A percentile compares a stretch with the other conserved stretches of the same genome.
Conservation (phyloP, 768 basidiomycete species). For the Boletus pseudopeckii region DNA sequence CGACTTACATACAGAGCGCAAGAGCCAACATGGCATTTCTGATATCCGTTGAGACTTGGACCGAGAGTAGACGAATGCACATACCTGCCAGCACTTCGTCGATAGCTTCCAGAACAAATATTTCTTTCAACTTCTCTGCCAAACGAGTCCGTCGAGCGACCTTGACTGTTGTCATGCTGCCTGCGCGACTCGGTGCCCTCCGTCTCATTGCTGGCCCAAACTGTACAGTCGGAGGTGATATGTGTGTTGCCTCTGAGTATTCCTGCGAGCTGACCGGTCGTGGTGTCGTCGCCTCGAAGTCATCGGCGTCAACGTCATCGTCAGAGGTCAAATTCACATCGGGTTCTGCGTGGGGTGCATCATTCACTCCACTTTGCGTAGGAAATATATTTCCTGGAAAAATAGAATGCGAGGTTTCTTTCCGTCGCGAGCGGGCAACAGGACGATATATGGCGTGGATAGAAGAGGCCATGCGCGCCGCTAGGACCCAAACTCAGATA, state of each 20-base stretch:
- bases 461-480: constrained; percentile 66
- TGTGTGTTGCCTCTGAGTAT: constrained; percentile 2
- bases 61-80: constrained; percentile 20
- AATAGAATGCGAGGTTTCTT: constrained; percentile 23
- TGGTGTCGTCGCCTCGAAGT: constrained; percentile 57
- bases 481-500: constrained; percentile 25
- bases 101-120: constrained; percentile 79
- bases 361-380: constrained; percentile 27
- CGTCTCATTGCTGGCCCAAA: constrained; percentile 23
- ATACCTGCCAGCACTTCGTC: constrained; percentile 82
- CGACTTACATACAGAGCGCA: constrained; percentile 82
- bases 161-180: constrained; percentile 73
- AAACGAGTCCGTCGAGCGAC: constrained; percentile 65
- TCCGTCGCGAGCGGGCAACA: constrained; percentile 60
- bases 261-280: constrained; percentile 29
- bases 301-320: constrained; percentile 52
- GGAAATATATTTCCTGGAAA: constrained; percentile 8
- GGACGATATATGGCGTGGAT: constrained; percentile 88
- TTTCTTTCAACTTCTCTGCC: constrained; percentile 84
- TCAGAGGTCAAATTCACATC: constrained; percentile 39
- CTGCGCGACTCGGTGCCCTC: constrained; percentile 38
- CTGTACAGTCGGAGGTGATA: constrained; percentile 8
- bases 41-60: constrained; percentile 11
- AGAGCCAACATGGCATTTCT: constrained; percentile 94
- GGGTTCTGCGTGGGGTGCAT: constrained; percentile 31